Conservation (phyloP, 176 grass and related monocot species). For the Carex cristatella region DNA sequence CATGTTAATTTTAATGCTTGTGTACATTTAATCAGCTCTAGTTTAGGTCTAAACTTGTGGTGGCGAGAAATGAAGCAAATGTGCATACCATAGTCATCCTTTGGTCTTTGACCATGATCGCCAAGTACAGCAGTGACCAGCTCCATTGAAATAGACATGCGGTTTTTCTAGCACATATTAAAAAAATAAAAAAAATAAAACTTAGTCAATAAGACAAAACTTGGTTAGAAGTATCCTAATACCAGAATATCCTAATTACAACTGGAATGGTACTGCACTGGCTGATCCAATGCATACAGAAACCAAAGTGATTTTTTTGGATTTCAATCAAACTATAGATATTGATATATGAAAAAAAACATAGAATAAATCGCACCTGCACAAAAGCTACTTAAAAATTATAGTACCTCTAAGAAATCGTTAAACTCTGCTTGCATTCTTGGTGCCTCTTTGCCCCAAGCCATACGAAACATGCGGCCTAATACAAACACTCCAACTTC, state of each 20-base stretch:
- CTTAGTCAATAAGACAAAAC: background rate
- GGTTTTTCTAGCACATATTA: conserved; percentile 51
- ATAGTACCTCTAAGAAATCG: conserved; percentile 68
- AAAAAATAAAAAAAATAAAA: too few species aligned
- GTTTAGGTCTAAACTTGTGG: background rate
- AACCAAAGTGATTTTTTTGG: background rate
- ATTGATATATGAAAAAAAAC: background rate
- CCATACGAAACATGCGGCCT: conserved; percentile 64
- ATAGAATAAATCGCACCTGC: background rate
- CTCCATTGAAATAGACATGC: conserved; percentile 92
- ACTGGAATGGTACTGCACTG: background rate
- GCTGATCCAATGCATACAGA: background rate
- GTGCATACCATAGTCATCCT: conserved; percentile 87
- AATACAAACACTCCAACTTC: conserved; percentile 91
- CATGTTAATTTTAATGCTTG: background rate
- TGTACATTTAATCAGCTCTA: background rate
- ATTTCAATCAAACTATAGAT: background rate
- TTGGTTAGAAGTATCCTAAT: background rate
- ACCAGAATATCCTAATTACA: background rate
- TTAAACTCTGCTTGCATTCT: conserved; percentile 90
- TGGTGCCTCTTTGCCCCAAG: conserved; percentile 75
- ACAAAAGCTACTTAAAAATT: conserved; percentile 5
- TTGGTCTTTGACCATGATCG: conserved; percentile 93
- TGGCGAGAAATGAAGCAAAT: background rate
- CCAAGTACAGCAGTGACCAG: conserved; percentile 95